Percentiles rank a stretch among this genome's conserved stretches.
phyloP scores from a whole-genome alignment of 768 basidiomycete genomes.

The Hygrocybe coccinea region DNA sequence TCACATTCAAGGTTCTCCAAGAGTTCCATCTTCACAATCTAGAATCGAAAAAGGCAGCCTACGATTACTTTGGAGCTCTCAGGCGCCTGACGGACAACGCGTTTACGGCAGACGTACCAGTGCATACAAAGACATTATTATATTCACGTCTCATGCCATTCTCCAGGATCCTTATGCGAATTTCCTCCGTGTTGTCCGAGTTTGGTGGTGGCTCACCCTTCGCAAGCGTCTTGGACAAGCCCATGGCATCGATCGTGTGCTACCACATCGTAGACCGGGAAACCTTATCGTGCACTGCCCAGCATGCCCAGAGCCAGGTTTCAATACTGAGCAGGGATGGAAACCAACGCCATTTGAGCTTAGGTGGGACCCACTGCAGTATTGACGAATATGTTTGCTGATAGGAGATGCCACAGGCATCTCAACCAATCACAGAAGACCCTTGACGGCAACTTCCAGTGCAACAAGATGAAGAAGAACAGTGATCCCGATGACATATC shows the following conservation, averaged over 20 bases:
- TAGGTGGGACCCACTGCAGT: neutral
- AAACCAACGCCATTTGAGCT: neutral
- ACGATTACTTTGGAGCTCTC: constrained; percentile 18
- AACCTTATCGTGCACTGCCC: constrained; percentile 10
- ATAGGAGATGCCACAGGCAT: constrained; percentile 12
- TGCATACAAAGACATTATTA: neutral
- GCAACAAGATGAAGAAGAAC: constrained; percentile 17
- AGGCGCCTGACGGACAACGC: constrained; percentile 13
- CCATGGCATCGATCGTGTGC: constrained; percentile 12
- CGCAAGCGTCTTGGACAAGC: constrained; percentile 10
- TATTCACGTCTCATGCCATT: neutral
- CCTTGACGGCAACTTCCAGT: constrained; percentile 20
- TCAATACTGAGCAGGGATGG: constrained; percentile 6
- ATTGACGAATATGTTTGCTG: neutral
- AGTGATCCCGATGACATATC: constrained; percentile 20
- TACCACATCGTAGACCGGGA: constrained; percentile 9
- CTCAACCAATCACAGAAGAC: constrained; percentile 11
- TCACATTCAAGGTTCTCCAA: constrained; percentile 17
- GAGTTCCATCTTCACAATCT: constrained; percentile 15
- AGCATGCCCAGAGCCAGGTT: constrained; percentile 5
- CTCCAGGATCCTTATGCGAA: constrained; percentile 11
- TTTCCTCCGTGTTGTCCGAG: constrained; percentile 7
- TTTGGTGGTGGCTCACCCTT: constrained; percentile 9
- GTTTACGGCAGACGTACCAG: neutral
- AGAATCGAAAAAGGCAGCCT: constrained; percentile 7